Conservation (phyloP, 2,329 filamentous ascomycete genomes). For the Pestalotiopsis sp. region DNA sequence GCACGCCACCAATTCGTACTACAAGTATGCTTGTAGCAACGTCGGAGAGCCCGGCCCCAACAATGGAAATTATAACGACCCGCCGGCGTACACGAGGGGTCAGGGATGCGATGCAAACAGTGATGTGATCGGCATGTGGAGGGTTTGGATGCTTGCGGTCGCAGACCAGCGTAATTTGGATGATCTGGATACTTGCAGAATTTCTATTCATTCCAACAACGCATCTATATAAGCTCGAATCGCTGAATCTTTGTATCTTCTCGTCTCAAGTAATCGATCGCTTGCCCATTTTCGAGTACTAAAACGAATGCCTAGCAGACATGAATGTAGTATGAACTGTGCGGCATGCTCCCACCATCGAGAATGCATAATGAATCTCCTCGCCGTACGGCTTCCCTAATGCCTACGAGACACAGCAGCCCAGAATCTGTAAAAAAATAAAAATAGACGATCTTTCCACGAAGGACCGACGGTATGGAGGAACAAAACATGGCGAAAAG, state of each 20-base stretch:
- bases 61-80: not conserved
- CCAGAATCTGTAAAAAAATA: no score
- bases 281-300: not conserved
- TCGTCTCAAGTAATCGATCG: not conserved
- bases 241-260: not conserved
- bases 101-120: not conserved
- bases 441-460: no score
- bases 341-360: not conserved
- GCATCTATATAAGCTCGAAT: not conserved
- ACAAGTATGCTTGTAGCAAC: not conserved
- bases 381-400: no score
- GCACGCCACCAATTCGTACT: not conserved
- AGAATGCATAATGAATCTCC: not conserved
- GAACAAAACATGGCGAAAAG: no score
- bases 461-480: no score
- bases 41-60: not conserved
- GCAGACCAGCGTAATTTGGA: no score
- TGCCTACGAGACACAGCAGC: no score
- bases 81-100: not conserved
- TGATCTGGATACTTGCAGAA: no score
- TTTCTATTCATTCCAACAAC: no score
- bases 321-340: not conserved
- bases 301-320: not conserved
- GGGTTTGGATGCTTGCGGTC: no score
- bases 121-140: no score